phyloP scores from a whole-genome alignment of 2,329 filamentous ascomycete genomes.

The Ophiostoma novo-ulmi region DNA sequence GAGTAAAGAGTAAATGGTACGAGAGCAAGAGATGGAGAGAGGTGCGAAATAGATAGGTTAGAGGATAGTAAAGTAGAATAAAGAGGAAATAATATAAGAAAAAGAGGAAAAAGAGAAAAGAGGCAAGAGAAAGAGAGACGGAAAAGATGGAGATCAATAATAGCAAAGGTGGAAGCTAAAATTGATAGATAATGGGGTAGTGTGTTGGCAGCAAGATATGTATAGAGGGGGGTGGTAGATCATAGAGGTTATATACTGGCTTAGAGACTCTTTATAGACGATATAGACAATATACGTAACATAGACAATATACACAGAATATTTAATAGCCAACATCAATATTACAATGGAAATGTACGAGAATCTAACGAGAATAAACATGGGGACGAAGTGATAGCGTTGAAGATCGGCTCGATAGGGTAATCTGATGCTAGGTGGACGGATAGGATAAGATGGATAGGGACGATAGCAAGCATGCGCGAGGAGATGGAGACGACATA shows the following conservation, averaged over 20 bases:
- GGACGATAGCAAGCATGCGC: not conserved
- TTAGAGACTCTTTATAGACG: not conserved
- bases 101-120: not conserved
- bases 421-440: not conserved
- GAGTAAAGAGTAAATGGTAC: not conserved
- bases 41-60: not conserved
- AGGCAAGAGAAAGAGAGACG: not conserved
- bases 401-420: slow-evolving; percentile 7
- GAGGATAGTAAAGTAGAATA: not conserved
- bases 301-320: too few relatives aligned
- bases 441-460: slow-evolving; percentile 1
- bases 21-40: not conserved
- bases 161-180: not conserved
- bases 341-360: too few relatives aligned
- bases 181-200: not conserved
- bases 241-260: not conserved
- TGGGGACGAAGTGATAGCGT: not conserved
- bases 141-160: not conserved
- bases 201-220: not conserved
- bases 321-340: not conserved
- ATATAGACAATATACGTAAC: not conserved
- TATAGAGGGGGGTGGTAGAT: not conserved
- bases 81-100: not conserved
- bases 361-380: not conserved
- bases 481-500: not conserved